Base-by-base conservation (phyloP, 2,329 filamentous ascomycete species). In the Fusarium sp. region DNA sequence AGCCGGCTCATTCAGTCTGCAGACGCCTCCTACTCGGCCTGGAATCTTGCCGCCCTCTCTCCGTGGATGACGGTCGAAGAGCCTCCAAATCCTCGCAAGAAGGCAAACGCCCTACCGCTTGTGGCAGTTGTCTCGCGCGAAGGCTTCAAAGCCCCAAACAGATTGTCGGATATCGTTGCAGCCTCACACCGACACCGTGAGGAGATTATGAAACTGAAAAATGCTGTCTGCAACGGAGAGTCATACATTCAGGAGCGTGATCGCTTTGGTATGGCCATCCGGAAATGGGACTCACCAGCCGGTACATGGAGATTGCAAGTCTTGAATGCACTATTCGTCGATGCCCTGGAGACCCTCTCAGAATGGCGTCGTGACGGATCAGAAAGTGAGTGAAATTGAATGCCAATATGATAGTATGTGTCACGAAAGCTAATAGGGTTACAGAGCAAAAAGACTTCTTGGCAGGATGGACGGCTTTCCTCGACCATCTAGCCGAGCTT, bases 111-210 rank as follows among this genome's bases (percentile, higher is more conserved):
- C 5, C 84, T 86, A 21, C 88, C 91, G 1, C 84, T 75, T 4
- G 73, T 78, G 24, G 74, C 78, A 9, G 62, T 89, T 19, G 86
- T 90, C 5, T 90, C 89, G 7, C 85, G 91, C 33, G 93, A 97
- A 76, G 94, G 94, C 7, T 89, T 97, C 76, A 94, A 92, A 74
- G 87, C 90, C 2, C 88, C 92, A 3, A 97, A 94, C 76, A 96
- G 91, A 76, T 82, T 94, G 7, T 88, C 87, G 43, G 89, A 90
- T 67, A 80, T 95, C 6, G 82, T 96, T 55, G 85, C 86, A 15
- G 87, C 88, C 22, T 87, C 91, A 10, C 84, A 91, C 50, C 84
- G 82, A n/a, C 85, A 94, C 69, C 83, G 87, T 45, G 73, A 80
- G 6, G 85, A 90, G 43, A 93, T 97, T n/a, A 81, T 87, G 28